Conservation (phyloP, 768 basidiomycete species). For the Hebeloma cylindrosporum region DNA sequence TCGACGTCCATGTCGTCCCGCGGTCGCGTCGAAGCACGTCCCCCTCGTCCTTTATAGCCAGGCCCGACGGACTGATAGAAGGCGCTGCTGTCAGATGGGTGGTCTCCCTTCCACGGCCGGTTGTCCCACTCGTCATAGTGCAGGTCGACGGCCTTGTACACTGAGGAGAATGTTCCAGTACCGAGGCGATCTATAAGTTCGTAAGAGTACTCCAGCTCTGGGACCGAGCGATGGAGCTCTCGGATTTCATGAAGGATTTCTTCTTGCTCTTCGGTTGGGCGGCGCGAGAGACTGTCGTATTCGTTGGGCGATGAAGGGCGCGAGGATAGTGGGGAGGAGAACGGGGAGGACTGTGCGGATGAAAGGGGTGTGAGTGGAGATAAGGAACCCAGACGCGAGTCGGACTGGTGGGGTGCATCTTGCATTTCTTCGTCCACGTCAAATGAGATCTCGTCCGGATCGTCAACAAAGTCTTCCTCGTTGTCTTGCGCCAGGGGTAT, state of each 20-base stretch:
- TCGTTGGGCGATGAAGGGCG: constrained; percentile 45
- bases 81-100: constrained; percentile 62
- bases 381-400: constrained; percentile 4
- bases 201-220: constrained; percentile 67
- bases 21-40: constrained; percentile 16
- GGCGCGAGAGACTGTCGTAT: constrained; percentile 55
- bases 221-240: constrained; percentile 66
- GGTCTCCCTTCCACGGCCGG: constrained; percentile 65
- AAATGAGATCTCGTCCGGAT: constrained; percentile 14
- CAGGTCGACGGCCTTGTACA: constrained; percentile 95
- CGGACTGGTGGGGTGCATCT: constrained; percentile 20
- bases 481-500: constrained; percentile 3
- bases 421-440: constrained; percentile 28
- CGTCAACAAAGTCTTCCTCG: constrained; percentile 14
- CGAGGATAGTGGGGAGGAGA: constrained; percentile 22
- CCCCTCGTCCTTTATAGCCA: constrained; percentile 24
- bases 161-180: constrained; percentile 97
- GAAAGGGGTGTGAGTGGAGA: constrained; percentile 13
- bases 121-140: constrained; percentile 79
- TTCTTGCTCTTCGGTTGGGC: constrained; percentile 62
- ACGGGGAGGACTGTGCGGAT: constrained; percentile 13
- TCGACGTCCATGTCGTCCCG: constrained; percentile 11
- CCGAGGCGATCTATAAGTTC: constrained; percentile 86
- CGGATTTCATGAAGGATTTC: constrained; percentile 79
- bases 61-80: constrained; percentile 55